These are phyloP conservation scores for Starmerella floricola DNA, from an alignment of 805 yeast genomes.

Conservation along the genomic window DNA sequence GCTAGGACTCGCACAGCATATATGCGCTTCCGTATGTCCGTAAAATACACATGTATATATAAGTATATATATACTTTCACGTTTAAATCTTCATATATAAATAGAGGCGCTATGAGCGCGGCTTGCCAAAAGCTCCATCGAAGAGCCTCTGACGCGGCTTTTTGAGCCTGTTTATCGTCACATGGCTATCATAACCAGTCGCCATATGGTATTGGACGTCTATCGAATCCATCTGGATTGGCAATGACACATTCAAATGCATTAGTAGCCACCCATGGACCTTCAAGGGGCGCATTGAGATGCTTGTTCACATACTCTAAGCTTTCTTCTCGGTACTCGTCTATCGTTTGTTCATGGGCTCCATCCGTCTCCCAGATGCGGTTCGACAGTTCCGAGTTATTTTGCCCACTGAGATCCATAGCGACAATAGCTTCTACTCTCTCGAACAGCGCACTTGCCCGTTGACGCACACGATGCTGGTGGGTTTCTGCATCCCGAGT, in stretches of 20 bases:
- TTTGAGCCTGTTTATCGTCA: too few species aligned
- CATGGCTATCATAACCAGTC: conserved; percentile 40
- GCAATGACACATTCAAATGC: conserved; percentile 42
- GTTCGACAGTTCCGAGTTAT: conserved; percentile 1
- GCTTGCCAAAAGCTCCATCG: too few species aligned
- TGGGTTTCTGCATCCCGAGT: too few species aligned
- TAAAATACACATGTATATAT: too few species aligned
- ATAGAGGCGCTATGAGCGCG: too few species aligned
- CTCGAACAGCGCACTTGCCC: not conserved
- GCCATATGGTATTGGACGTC: conserved; percentile 30
- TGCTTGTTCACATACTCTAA: conserved; percentile 71
- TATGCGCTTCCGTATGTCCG: too few species aligned
- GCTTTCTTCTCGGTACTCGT: conserved; percentile 61
- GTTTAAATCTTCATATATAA: not conserved
- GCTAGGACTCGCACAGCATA: too few species aligned
- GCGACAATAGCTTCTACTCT: conserved; percentile 5
- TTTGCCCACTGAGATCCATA: conserved; percentile 1
- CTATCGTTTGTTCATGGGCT: conserved; percentile 40
- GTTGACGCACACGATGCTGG: too few species aligned
- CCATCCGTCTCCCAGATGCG: conserved; percentile 4
- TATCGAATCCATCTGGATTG: conserved; percentile 31
- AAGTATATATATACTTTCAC: too few species aligned
- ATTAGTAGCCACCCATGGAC: conserved; percentile 68
- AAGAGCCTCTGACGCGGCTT: too few species aligned
- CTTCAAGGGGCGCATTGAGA: conserved; percentile 57